Percentiles rank a stretch among this genome's conserved stretches.
These are phyloP conservation scores for Fonsecaea monophora DNA, from an alignment of 2,329 filamentous ascomycete species.

Conservation along the genomic window DNA sequence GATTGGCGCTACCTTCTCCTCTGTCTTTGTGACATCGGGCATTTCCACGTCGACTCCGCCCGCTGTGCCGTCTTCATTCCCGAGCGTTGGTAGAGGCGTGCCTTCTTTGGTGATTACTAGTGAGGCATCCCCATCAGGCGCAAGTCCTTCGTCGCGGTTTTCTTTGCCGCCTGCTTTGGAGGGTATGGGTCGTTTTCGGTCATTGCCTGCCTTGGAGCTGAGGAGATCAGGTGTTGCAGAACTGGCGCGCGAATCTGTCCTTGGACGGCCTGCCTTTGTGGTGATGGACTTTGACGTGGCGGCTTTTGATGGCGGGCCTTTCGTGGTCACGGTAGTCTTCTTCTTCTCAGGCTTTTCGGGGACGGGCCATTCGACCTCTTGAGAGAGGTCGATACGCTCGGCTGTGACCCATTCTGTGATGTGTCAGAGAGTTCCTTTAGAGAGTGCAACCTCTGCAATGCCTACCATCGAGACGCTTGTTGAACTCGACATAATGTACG, in stretches of 20 bases:
- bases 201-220: constrained; percentile 55
- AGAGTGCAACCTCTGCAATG: constrained; percentile 7
- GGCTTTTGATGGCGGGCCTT: constrained; percentile 60
- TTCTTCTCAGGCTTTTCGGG: constrained; percentile 88
- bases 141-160: constrained; percentile 56
- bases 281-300: constrained; percentile 60
- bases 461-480: constrained; percentile 74
- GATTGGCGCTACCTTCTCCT: constrained; percentile 43
- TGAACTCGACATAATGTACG: constrained; percentile 98
- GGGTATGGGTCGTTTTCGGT: constrained; percentile 55
- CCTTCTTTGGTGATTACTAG: constrained; percentile 47
- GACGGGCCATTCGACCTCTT: constrained; percentile 95
- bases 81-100: constrained; percentile 46
- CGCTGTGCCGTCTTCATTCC: constrained; percentile 39
- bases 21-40: constrained; percentile 49
- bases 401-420: constrained; percentile 85
- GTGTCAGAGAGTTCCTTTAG: constrained; percentile 46
- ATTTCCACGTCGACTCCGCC: constrained; percentile 51
- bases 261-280: constrained; percentile 55
- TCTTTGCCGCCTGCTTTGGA: constrained; percentile 67
- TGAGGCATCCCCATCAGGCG: constrained; percentile 32
- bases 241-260: constrained; percentile 59
- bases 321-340: constrained; percentile 68
- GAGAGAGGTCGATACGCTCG: constrained; percentile 80
- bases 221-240: constrained; percentile 63